Percentiles rank a stretch among this genome's conserved stretches.
phyloP scores from a whole-genome alignment of 257 asterid genomes.

The Fraxinus quadrangulata region DNA sequence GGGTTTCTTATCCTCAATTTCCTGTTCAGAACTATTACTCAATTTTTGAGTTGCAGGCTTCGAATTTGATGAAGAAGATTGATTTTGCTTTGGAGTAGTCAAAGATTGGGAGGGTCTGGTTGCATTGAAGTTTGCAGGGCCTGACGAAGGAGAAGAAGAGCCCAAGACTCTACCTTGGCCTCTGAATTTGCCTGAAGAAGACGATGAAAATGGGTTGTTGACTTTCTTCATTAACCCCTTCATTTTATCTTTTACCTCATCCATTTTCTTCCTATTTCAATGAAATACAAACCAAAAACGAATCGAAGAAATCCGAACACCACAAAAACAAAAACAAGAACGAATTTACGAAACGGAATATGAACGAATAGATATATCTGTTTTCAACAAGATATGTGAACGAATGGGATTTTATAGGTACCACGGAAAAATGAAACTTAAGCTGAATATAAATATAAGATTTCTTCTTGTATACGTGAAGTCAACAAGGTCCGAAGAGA shows the following conservation, averaged over 20 bases:
- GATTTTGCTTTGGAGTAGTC: constrained; percentile 18
- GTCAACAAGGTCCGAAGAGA: not conserved
- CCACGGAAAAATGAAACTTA: not conserved
- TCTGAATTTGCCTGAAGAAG: constrained; percentile 49
- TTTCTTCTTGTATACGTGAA: constrained; percentile 6
- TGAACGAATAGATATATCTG: not conserved
- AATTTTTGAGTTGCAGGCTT: constrained; percentile 37
- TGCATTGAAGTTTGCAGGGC: constrained; percentile 27
- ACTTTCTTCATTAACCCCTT: constrained; percentile 50
- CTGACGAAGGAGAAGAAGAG: constrained; percentile 47
- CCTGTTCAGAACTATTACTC: constrained; percentile 31
- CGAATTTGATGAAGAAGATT: constrained; percentile 26
- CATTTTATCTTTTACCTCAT: constrained; percentile 79
- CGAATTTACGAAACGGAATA: not conserved
- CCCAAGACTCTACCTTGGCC: constrained; percentile 75
- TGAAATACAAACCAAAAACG: not conserved
- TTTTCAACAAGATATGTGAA: not conserved
- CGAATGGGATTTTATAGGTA: not conserved
- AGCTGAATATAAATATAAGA: not conserved
- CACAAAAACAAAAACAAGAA: not conserved
- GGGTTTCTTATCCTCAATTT: constrained; percentile 31
- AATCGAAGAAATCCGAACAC: not conserved
- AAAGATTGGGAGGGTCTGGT: constrained; percentile 31
- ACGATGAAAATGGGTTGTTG: not conserved
- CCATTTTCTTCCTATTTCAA: constrained; percentile 49